Conservation (phyloP, 78 protist species). For the Isochrysis galbana region DNA sequence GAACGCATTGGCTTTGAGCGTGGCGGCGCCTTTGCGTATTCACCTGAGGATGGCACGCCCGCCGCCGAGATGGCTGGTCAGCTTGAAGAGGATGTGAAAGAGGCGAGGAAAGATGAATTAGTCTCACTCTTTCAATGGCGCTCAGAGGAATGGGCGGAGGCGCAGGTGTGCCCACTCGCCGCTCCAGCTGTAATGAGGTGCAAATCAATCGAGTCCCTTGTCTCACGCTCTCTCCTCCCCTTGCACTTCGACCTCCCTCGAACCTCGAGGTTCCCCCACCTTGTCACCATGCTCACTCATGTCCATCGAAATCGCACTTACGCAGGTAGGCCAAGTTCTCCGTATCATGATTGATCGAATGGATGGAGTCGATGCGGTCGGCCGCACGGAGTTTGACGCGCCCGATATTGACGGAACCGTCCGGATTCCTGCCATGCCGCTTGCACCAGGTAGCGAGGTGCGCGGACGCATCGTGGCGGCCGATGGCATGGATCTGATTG, state of each 20-base stretch:
- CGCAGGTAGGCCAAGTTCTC: not conserved
- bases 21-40: slow-evolving; percentile 39
- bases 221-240: not conserved
- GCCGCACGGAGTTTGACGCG: slow-evolving; percentile 29
- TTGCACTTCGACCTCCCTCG: too few relatives aligned
- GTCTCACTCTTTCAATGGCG: not conserved
- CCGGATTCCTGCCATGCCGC: not conserved
- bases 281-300: too few relatives aligned
- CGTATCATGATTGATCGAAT: not conserved
- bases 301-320: too few relatives aligned
- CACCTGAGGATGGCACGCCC: slow-evolving; percentile 49
- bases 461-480: too few relatives aligned
- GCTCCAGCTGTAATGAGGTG: too few relatives aligned
- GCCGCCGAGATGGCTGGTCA: slow-evolving; percentile 23
- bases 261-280: too few relatives aligned
- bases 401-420: slow-evolving; percentile 39
- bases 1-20: not conserved
- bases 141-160: not conserved
- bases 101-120: slow-evolving; percentile 29
- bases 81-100: not conserved
- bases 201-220: not conserved
- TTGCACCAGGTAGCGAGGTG: not conserved
- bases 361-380: slow-evolving; percentile 25
- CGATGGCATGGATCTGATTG: too few relatives aligned
- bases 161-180: not conserved